Evolutionary conservation across 176 grass and related monocot genomes (phyloP), one percentile per base, ranked within the genome.

Genomic region (Eragrostis nindensis): DNA sequence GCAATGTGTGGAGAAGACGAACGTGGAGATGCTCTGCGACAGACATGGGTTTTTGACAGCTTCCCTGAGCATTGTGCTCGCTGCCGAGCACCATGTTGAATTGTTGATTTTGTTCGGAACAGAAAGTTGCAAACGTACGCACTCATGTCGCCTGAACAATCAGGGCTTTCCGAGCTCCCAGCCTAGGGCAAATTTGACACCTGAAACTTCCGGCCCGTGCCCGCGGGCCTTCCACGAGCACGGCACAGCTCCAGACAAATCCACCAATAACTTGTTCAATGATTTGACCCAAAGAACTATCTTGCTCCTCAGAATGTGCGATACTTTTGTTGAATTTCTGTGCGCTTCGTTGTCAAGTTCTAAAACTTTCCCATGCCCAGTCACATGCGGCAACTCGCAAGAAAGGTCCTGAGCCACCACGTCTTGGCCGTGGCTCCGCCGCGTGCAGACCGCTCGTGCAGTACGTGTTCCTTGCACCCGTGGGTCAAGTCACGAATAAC

Each of bases 401-500:
- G 72, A 57, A 69, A 45, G 15, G 21, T 24, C 40, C 7, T 38
- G 7, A n/a, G 43, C 56, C 43, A 5, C 10, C 18, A 6, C 25
- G n/a, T n/a, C n/a, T n/a, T n/a, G n/a, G n/a, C n/a, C n/a, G n/a
- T n/a, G n/a, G n/a, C n/a, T n/a, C n/a, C n/a, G n/a, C n/a, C n/a
- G 7, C 32, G 62, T 65, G 61, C 61, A 11, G 24, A 8, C 61
- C 19, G 18, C n/a, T 24, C 46, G 38, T 15, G 56, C 11, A 73
- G 42, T 21, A 12, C 14, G 73, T 49, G 76, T 60, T 49, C 64
- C 21, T 84, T 1, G 73, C 82, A 11, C 41, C 27, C 52, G 52
- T 27, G 57, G 57, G 66, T 72, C 17, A 85, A 78, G 56, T 36
- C 83, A 36, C 17, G 83, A 74, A 86, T 80, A 40, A 41, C 49